These are phyloP conservation scores for Paratinospora sagittata DNA, from an alignment of 164 flowering plant genomes.

Conservation along the genomic window DNA sequence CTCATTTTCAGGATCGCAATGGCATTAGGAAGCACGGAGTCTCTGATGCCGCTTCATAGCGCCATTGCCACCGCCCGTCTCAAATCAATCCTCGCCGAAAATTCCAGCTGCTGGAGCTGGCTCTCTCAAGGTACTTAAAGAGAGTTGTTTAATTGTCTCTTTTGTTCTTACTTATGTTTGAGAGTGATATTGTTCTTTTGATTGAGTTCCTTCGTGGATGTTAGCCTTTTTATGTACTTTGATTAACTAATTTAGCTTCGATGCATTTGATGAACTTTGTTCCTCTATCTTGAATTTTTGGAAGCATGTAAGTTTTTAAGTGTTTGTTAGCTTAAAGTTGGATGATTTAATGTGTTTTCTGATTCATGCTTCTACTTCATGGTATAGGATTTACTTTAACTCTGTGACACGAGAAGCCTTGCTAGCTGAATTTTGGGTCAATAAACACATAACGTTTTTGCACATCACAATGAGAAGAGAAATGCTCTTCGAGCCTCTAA, in stretches of 20 bases:
- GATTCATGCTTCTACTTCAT: constrained; percentile 29
- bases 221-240: neutral
- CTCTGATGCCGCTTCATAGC: constrained; percentile 69
- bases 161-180: neutral
- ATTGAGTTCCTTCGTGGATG: neutral
- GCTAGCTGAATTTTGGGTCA: neutral
- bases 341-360: constrained; percentile 12
- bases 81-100: constrained; percentile 50
- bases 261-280: neutral
- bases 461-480: constrained; percentile 6
- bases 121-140: constrained; percentile 29
- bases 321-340: neutral
- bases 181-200: neutral
- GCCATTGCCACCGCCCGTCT: constrained; percentile 72
- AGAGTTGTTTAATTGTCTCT: neutral
- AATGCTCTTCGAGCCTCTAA: neutral
- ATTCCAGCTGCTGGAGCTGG: constrained; percentile 75
- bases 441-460: neutral
- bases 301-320: neutral
- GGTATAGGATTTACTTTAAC: constrained; percentile 45
- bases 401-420: constrained; percentile 41
- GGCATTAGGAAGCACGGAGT: constrained; percentile 46
- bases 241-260: neutral
- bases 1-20: constrained; percentile 30
- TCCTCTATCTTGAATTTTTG: neutral